These are phyloP conservation scores for Kwoniella mangroviensis DNA, from an alignment of 768 basidiomycete species.

Conservation along the genomic window DNA sequence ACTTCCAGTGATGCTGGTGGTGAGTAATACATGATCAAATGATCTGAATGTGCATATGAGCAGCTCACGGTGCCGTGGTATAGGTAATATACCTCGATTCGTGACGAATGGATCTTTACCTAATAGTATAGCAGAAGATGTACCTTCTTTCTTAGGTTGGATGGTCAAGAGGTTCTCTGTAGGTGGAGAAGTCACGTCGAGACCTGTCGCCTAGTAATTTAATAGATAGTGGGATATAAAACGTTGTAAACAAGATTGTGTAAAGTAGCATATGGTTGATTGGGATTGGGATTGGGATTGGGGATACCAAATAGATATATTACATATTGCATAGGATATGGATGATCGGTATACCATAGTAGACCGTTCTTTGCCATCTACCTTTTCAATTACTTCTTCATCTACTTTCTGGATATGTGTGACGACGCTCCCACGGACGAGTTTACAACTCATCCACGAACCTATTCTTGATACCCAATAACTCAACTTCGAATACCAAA, in stretches of 20 bases:
- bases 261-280: too few species aligned
- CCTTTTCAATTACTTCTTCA: background rate
- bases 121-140: slow-evolving; percentile 53
- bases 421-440: background rate
- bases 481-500: slow-evolving; percentile 84
- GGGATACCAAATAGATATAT: background rate
- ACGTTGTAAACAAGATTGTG: background rate
- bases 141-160: slow-evolving; percentile 56
- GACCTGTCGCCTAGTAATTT: slow-evolving; percentile 1
- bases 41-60: background rate
- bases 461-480: slow-evolving; percentile 67
- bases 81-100: slow-evolving; percentile 53
- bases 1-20: slow-evolving; percentile 55
- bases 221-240: background rate
- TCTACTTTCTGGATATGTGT: background rate
- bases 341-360: background rate
- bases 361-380: background rate
- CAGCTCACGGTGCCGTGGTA: background rate
- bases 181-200: slow-evolving; percentile 14
- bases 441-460: slow-evolving; percentile 45
- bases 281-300: too few species aligned
- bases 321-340: background rate
- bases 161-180: slow-evolving; percentile 39
- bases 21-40: slow-evolving; percentile 26
- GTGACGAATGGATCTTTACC: slow-evolving; percentile 54